phyloP scores from a whole-genome alignment of 2,329 filamentous ascomycete species.

The Aspergillus chevalieri region DNA sequence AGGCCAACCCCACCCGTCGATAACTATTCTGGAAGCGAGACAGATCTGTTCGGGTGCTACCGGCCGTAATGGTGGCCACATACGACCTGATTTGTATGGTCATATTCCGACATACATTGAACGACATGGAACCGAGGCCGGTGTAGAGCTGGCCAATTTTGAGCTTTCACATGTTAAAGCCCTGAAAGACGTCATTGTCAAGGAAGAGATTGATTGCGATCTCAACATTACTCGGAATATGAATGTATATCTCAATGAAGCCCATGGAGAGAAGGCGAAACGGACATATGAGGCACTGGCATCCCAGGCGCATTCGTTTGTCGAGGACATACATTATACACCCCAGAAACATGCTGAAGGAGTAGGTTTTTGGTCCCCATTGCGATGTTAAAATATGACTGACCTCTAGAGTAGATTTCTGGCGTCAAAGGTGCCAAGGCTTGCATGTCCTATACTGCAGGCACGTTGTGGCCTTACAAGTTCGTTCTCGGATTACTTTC shows the following conservation, averaged over 20 bases:
- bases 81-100: conserved; percentile 40
- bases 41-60: conserved; percentile 41
- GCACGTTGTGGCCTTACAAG: conserved; percentile 62
- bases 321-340: conserved; percentile 26
- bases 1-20: conserved; percentile 18
- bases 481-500: conserved; percentile 65
- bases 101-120: conserved; percentile 33
- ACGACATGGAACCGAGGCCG: conserved; percentile 33
- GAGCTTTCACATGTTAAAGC: conserved; percentile 38
- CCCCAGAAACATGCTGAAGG: conserved; percentile 23
- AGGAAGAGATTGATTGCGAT: conserved; percentile 43
- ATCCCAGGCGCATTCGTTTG: conserved; percentile 19
- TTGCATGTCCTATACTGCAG: conserved; percentile 32
- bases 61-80: conserved; percentile 42
- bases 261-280: conserved; percentile 24
- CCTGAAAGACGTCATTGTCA: conserved; percentile 35
- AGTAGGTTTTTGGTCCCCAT: conserved; percentile 11
- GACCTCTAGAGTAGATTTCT: conserved; percentile 21
- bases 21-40: conserved; percentile 38
- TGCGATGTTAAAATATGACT: not conserved
- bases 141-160: conserved; percentile 36
- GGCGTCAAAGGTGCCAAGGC: conserved; percentile 37
- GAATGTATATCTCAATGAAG: conserved; percentile 36
- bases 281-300: conserved; percentile 26
- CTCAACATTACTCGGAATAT: conserved; percentile 38